Base-by-base conservation (phyloP, 2,329 filamentous ascomycete species). In the Xylaria multiplex region DNA sequence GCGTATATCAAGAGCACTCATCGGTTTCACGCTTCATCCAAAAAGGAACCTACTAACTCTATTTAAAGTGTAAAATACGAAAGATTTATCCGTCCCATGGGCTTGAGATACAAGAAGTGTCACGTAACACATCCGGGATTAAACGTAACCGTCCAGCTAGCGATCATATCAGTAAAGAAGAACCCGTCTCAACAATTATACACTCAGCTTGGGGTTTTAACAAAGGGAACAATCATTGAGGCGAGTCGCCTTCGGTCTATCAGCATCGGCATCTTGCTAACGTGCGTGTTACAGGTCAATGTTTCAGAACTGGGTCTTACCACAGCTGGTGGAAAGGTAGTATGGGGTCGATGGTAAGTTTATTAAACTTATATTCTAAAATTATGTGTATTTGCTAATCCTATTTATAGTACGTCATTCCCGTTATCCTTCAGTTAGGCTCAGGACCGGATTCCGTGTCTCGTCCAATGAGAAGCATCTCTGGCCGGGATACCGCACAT, bases 221-320 rank as follows among this genome's bases (percentile, higher is more conserved):
- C 62, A 1, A 93, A 93, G 81, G 93, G 93, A 70, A 95, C 89
- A 35, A 88, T 91, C 67, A 69, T 71, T 75, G 95, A 98, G 81
- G 93, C 97, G 14, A 22, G 43, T 22, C 3, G 35, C 8, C 5
- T 60, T 14, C 7, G 9, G 37, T 32, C 19, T 19, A 7, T 42
- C 13, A 16, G 4, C 5, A 37, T 9, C 22, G 14, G 7, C 1
- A 19, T 35, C 14, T 11, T 43, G 9, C 35, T 71, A 94, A 89
- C 42, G 87, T 90, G 67, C 69, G 87, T 90, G 67, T 69, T 69
- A 75, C 93, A 98, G 81, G 93, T 98, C 74, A 97, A 99, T 77
- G 93, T 97, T 35, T 91, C 88, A 63, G 96, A 99, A 78, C 81
- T 98, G 69, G 96, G 96, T 69, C 83, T 98, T 68, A 93, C 96